phyloP scores from a whole-genome alignment of 2,329 filamentous ascomycete genomes.

The Hymenoscyphus infarciens region DNA sequence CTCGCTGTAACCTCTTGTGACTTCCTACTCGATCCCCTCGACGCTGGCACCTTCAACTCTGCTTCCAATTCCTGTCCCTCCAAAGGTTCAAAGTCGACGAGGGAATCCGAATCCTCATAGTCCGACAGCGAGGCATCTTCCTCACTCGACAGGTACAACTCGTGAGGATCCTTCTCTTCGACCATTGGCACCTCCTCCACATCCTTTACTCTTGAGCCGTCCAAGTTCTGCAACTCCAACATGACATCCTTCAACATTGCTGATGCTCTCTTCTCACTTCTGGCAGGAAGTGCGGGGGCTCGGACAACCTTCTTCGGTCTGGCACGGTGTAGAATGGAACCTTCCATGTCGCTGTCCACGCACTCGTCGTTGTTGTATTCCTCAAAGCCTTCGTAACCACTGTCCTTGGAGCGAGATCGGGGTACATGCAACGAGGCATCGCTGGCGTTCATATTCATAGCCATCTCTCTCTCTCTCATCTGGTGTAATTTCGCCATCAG shows the following conservation, averaged over 20 bases:
- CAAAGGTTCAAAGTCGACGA: conserved; percentile 40
- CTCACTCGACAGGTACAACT: conserved; percentile 62
- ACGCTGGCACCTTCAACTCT: conserved; percentile 32
- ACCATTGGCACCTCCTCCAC: conserved; percentile 19
- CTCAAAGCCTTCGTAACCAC: conserved; percentile 25
- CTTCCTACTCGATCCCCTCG: conserved; percentile 24
- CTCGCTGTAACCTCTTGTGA: conserved; percentile 54
- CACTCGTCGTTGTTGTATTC: conserved; percentile 26
- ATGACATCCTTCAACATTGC: conserved; percentile 28
- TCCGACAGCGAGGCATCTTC: conserved; percentile 62
- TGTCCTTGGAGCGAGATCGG: conserved; percentile 14
- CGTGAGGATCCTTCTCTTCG: conserved; percentile 44
- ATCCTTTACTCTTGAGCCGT: conserved; percentile 19
- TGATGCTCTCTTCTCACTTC: conserved; percentile 29
- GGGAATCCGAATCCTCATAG: conserved; percentile 49
- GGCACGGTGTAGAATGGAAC: conserved; percentile 24
- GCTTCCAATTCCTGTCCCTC: conserved; percentile 34
- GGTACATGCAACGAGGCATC: conserved; percentile 13
- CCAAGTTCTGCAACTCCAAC: conserved; percentile 30
- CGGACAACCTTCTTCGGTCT: conserved; percentile 25
- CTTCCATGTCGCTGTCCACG: conserved; percentile 32
- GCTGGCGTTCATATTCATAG: conserved; percentile 6
- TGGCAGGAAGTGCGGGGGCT: conserved; percentile 26
- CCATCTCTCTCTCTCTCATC: conserved; percentile 2
- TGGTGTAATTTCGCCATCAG: conserved; percentile 12